phyloP scores from a whole-genome alignment of 805 yeast genomes.

The Spencermartinsiella europaea region DNA sequence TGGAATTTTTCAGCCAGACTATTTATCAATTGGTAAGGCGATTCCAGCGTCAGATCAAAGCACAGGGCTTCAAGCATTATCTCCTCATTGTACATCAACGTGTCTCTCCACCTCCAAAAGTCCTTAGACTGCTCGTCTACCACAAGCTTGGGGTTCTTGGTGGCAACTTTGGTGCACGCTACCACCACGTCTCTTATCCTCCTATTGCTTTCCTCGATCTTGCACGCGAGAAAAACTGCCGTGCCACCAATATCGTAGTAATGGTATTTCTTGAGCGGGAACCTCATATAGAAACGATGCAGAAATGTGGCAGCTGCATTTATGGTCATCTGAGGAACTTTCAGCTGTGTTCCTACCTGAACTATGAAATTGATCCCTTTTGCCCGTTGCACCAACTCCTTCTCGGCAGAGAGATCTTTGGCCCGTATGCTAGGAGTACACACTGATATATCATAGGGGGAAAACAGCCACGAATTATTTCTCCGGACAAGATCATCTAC shows the following conservation, averaged over 20 bases:
- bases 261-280: constrained; percentile 39
- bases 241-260: constrained; percentile 50
- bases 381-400: constrained; percentile 40
- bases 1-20: constrained; percentile 19
- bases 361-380: constrained; percentile 47
- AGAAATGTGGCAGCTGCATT: constrained; percentile 44
- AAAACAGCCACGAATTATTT: constrained; percentile 22
- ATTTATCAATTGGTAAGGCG: constrained; percentile 33
- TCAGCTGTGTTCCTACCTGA: constrained; percentile 39
- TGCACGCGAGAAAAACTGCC: constrained; percentile 47
- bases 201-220: constrained; percentile 49
- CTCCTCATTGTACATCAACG: constrained; percentile 42
- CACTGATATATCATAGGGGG: constrained; percentile 19
- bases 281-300: constrained; percentile 49
- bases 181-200: constrained; percentile 44
- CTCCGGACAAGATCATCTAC: neutral
- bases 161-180: constrained; percentile 45
- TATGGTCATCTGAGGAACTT: constrained; percentile 44
- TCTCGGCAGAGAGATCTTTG: constrained; percentile 9
- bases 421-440: constrained; percentile 23
- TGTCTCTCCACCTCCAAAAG: constrained; percentile 49
- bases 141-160: constrained; percentile 35
- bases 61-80: constrained; percentile 41
- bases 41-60: constrained; percentile 43
- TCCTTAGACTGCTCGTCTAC: constrained; percentile 44